Conservation (phyloP, 2,329 filamentous ascomycete species). For the Cercospora nicotianae region DNA sequence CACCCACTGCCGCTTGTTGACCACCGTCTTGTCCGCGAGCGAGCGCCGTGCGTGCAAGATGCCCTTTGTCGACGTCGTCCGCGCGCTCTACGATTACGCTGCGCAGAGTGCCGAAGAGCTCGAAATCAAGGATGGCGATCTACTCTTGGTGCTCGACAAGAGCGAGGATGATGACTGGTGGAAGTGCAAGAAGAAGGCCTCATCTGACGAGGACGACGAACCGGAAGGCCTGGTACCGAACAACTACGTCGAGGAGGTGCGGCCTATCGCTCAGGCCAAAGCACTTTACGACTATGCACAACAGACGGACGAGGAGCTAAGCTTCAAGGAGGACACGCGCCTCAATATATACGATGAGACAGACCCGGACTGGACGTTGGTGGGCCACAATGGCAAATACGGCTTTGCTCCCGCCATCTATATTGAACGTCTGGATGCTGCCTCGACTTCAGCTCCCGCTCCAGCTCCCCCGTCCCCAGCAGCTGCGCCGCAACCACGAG, state of each 20-base stretch:
- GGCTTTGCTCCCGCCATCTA: constrained; percentile 97
- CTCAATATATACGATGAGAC: constrained; percentile 85
- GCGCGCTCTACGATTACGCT: constrained; percentile 87
- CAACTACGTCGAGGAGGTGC: constrained; percentile 89
- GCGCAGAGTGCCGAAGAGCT: constrained; percentile 86
- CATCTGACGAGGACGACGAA: constrained; percentile 81
- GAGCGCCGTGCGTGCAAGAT: constrained; percentile 50
- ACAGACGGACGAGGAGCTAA: constrained; percentile 96
- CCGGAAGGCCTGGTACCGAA: constrained; percentile 86
- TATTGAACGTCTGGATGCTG: constrained; percentile 67
- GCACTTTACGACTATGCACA: constrained; percentile 98
- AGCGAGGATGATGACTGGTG: constrained; percentile 79
- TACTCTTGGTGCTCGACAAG: constrained; percentile 87
- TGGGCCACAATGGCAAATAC: constrained; percentile 79
- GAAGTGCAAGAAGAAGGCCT: constrained; percentile 90
- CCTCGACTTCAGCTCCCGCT: constrained; percentile 45
- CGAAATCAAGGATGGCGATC: constrained; percentile 77
- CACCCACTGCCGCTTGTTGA: not conserved
- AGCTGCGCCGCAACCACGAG: constrained; percentile 44
- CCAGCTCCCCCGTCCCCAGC: constrained; percentile 35
- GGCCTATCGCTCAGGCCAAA: constrained; percentile 69
- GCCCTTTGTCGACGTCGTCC: constrained; percentile 90
- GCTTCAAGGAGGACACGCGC: constrained; percentile 83
- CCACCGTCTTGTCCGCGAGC: not conserved
- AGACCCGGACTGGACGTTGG: constrained; percentile 95